Conservation (phyloP, 257 asterid genomes). For the Solanum dulcamara region DNA sequence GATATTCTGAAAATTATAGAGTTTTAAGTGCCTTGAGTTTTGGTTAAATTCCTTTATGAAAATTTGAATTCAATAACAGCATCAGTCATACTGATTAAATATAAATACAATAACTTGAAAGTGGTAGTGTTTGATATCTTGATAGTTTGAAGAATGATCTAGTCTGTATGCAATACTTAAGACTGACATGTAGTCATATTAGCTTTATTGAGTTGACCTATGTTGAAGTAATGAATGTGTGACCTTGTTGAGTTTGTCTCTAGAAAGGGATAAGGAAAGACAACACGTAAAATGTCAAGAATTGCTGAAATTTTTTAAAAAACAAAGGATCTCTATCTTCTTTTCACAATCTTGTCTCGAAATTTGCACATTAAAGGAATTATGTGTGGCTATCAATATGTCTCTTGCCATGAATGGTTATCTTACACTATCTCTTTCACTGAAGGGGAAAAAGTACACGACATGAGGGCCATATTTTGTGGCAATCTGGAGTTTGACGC, state of each 20-base stretch:
- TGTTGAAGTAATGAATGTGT: background rate
- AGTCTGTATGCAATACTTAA: background rate
- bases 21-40: background rate
- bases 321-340: background rate
- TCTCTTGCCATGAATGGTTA: background rate
- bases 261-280: background rate
- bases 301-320: background rate
- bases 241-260: background rate
- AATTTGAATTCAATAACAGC: background rate
- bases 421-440: background rate
- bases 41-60: background rate
- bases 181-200: background rate
- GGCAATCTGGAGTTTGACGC: constrained; percentile 89
- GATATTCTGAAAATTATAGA: background rate
- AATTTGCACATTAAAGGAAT: background rate
- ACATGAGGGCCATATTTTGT: constrained; percentile 74
- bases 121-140: background rate
- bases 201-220: background rate
- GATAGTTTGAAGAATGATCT: background rate
- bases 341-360: background rate
- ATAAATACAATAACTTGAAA: background rate
- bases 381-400: background rate
- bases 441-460: constrained; percentile 15
- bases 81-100: background rate
- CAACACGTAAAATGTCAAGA: background rate